Base-by-base conservation (phyloP, 2,329 filamentous ascomycete genomes). In the Diaporthe amygdali region DNA sequence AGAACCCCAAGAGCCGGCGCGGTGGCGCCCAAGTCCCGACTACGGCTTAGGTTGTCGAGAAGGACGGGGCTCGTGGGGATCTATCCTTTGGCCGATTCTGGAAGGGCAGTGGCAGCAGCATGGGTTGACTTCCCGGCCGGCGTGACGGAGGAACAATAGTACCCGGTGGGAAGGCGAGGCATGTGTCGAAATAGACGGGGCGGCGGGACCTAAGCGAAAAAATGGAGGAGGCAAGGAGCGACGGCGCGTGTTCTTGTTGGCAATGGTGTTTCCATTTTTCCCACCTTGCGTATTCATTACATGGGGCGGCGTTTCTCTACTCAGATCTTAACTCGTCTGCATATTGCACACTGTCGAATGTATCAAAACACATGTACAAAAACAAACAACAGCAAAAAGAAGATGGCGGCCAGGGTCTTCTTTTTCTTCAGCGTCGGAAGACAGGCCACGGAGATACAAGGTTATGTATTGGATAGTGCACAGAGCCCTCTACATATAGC, bases 1-100 rank as follows among this genome's bases (percentile, higher is more conserved):
- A 91, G 83, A 90, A 90, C 80, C 84, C 86, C 61, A 79, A 85
- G 27, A 82, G 84, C 66, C 84, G 86, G 34, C 84, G 84, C 74
- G 90, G 89, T 74, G 70, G 67, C 1, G 54, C 52, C 34, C 67
- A 71, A 44, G 72, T 70, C 44, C 59, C 66, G 25, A 56, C 72
- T 32, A 66, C 47, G 66, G 70, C 67, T 49, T 73, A 72, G 14
- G 25, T 12, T 5, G 55, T 41, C 44, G 17, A 37, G 44, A 27
- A 9, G 17, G 27, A 2, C 4, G 2, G 8, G 9, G 5, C 25
- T 5, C 15, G 8, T 7, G 51, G 6, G 25, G 22, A 25, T 47
- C n/a, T n/a, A n/a, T n/a, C n/a, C n/a, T 4, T 47, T 12, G 44
- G n/a, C 8, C 7, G 46, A 12, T 47, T 34, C 2, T 14, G 17